Percentiles rank a stretch among this genome's conserved stretches.
phyloP scores from a whole-genome alignment of 2,329 filamentous ascomycete genomes.

The Penicillium sp. region DNA sequence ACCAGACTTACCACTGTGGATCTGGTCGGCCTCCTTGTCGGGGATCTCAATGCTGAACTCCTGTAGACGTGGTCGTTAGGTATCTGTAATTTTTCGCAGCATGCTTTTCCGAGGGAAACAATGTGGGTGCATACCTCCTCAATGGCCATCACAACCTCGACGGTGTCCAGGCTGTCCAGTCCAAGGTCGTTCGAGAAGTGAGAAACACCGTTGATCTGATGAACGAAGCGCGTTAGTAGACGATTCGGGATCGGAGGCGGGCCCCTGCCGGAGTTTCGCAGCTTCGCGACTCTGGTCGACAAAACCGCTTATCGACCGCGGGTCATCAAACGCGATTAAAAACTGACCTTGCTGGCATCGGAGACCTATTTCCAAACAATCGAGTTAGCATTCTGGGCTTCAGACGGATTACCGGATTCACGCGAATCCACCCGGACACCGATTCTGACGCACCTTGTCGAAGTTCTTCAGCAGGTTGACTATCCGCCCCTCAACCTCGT shows the following conservation, averaged over 20 bases:
- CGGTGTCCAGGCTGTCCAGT: slow-evolving; percentile 95
- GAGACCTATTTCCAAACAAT: slow-evolving; percentile 32
- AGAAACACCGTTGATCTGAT: slow-evolving; percentile 76
- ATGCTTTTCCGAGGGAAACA: slow-evolving; percentile 18
- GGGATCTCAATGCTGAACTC: slow-evolving; percentile 95
- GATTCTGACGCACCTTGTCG: slow-evolving; percentile 75
- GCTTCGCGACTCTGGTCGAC: neutral
- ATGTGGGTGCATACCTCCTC: slow-evolving; percentile 72
- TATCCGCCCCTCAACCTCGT: slow-evolving; percentile 90
- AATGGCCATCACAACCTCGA: slow-evolving; percentile 99
- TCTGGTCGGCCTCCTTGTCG: slow-evolving; percentile 92
- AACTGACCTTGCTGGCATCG: slow-evolving; percentile 46
- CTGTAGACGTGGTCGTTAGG: slow-evolving; percentile 44
- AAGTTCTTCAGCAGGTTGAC: slow-evolving; percentile 92
- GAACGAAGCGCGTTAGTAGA: slow-evolving; percentile 29
- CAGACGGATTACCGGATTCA: neutral
- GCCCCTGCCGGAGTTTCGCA: neutral
- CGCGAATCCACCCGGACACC: slow-evolving; percentile 9
- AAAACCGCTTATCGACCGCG: neutral
- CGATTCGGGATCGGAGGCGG: slow-evolving; percentile 6
- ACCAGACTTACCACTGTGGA: slow-evolving; percentile 80
- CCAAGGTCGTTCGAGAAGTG: slow-evolving; percentile 98
- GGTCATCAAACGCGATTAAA: slow-evolving; percentile 9
- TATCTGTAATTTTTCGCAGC: slow-evolving; percentile 8
- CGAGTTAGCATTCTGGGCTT: slow-evolving; percentile 8